These are phyloP conservation scores for Trametes villosa DNA, from an alignment of 768 basidiomycete genomes.

Conservation along the genomic window DNA sequence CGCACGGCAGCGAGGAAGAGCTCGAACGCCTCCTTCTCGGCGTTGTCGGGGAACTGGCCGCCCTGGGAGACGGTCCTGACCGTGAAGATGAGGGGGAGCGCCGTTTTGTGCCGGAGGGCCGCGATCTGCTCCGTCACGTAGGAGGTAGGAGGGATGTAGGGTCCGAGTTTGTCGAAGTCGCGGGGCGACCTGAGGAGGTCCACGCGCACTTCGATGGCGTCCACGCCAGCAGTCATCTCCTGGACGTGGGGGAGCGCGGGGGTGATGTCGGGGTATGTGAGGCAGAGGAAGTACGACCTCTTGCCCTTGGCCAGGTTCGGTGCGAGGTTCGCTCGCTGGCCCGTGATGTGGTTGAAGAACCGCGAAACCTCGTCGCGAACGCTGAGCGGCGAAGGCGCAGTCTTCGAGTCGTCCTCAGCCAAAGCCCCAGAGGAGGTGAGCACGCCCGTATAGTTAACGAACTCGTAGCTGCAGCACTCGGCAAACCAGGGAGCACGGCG, in stretches of 20 bases:
- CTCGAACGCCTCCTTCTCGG: conserved; percentile 69
- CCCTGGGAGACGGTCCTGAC: conserved; percentile 89
- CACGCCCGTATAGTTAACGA: conserved; percentile 69
- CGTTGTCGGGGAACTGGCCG: conserved; percentile 85
- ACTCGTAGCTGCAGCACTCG: conserved; percentile 82
- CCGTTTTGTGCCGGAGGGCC: conserved; percentile 72
- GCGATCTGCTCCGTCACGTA: conserved; percentile 87
- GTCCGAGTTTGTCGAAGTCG: conserved; percentile 49
- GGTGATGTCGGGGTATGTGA: conserved; percentile 89
- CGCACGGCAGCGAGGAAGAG: conserved; percentile 80
- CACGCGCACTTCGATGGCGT: conserved; percentile 93
- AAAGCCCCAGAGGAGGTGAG: conserved; percentile 11
- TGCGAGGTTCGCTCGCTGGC: conserved; percentile 66
- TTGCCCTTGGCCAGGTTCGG: conserved; percentile 53
- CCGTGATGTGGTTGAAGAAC: conserved; percentile 90
- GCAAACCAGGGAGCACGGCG: conserved; percentile 87
- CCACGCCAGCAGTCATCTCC: conserved; percentile 78
- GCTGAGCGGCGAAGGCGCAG: conserved; percentile 35
- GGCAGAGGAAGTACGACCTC: conserved; percentile 89
- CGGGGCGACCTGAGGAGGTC: conserved; percentile 73
- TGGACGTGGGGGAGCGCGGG: conserved; percentile 71
- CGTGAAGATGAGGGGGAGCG: conserved; percentile 90
- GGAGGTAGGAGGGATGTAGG: conserved; percentile 61
- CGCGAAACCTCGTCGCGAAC: conserved; percentile 68
- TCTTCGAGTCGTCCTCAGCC: conserved; percentile 18